Base-by-base conservation (phyloP, 2,329 filamentous ascomycete species). In the Salinomyces thailandicus region DNA sequence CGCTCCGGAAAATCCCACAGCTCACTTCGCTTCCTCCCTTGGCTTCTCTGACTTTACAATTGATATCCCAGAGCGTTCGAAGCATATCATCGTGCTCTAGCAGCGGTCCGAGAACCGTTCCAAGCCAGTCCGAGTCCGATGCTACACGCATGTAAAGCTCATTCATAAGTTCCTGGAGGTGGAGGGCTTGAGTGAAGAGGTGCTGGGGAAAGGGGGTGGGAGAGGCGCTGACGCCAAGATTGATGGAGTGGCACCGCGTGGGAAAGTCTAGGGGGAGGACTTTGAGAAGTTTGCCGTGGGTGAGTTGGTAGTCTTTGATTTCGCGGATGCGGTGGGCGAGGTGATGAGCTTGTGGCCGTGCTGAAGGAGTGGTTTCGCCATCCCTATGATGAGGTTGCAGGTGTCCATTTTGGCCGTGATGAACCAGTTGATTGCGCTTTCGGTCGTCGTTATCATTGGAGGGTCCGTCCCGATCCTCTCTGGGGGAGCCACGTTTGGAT, bases 121-220 rank as follows among this genome's bases (percentile, higher is more conserved):
- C 48, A 1, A 67, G 50, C 61, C 61, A 66, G 1, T 49, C 41
- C 17, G 59, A 53, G 45, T 67, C 60, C 29, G 57, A 50, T 2
- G 46, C 77, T 62, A 57, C 74, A 62, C 39, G 75, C 63, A 58
- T 48, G 35, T 65, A 66, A 3, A 65, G 52, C 69, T 75, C 50
- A 65, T 72, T 49, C 69, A 69, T 64, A 70, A 75, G 55, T 63
- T 71, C 59, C 73, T 80, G 57, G 62, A 81, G 47, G 62, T 70
- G 39, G 71, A 62, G 16, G 68, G 71, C 61, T 71, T 57, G 43
- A 11, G 59, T 33, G 36, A 63, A 65, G 3, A 42, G 44, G 2
- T 35, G 28, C 15, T 45, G 45, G 3, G 59, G 60, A 35, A 62
- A 63, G 1, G 47, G 39, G 0, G 60, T 58, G 1, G 62, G 62